phyloP scores from a whole-genome alignment of 805 yeast species.

The Pichia pseudocactophila region DNA sequence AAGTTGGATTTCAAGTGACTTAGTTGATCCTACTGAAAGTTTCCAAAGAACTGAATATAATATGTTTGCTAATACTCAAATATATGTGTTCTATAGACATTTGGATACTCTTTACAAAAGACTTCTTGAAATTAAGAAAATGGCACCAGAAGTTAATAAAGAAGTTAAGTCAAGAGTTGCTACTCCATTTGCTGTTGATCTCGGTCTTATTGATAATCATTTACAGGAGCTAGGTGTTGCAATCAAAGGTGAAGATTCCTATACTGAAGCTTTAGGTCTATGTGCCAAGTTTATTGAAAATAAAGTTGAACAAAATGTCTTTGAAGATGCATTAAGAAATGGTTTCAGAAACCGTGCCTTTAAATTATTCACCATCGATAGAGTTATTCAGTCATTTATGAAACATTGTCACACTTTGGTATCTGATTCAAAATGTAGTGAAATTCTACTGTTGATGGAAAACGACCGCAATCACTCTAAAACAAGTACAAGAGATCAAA shows the following conservation, averaged over 20 bases:
- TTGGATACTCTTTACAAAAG: constrained; percentile 76
- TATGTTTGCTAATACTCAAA: constrained; percentile 78
- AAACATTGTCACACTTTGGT: constrained; percentile 84
- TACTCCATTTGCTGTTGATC: constrained; percentile 77
- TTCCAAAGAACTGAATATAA: constrained; percentile 51
- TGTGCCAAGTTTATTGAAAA: constrained; percentile 78
- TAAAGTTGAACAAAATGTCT: constrained; percentile 87
- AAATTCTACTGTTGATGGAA: constrained; percentile 74
- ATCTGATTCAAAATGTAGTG: constrained; percentile 71
- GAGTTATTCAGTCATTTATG: constrained; percentile 72
- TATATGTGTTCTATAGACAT: constrained; percentile 84
- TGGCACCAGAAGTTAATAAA: constrained; percentile 60
- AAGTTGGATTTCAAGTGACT: constrained; percentile 28
- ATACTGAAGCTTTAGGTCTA: constrained; percentile 66
- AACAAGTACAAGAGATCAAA: constrained; percentile 81
- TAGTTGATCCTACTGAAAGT: constrained; percentile 16
- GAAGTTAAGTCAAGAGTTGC: constrained; percentile 58
- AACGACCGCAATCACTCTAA: constrained; percentile 54
- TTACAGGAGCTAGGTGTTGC: constrained; percentile 73
- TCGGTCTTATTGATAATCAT: constrained; percentile 73
- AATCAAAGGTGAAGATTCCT: constrained; percentile 61
- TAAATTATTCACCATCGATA: constrained; percentile 86
- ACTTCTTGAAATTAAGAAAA: constrained; percentile 62
- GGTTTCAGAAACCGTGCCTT: constrained; percentile 91
- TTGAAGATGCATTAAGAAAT: constrained; percentile 91